Conservation (phyloP, 2,329 filamentous ascomycete species). For the Helotiales sp. region DNA sequence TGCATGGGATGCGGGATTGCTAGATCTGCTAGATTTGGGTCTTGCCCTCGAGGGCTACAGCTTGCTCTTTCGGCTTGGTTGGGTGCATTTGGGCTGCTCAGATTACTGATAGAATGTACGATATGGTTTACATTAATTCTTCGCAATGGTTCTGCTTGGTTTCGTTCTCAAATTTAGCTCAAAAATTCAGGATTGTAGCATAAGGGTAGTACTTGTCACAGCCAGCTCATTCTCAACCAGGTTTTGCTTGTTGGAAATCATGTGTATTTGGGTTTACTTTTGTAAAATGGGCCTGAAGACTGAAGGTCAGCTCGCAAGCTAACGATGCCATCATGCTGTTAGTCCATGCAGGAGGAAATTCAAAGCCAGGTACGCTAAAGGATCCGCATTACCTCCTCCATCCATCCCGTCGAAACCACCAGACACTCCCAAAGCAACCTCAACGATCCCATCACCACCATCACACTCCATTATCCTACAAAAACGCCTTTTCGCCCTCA, state of each 20-base stretch:
- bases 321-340: not conserved
- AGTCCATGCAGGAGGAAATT: not conserved
- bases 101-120: not conserved
- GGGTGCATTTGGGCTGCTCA: not conserved
- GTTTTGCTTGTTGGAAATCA: too few species aligned
- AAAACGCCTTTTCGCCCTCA: not conserved
- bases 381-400: not conserved
- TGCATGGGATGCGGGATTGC: not conserved
- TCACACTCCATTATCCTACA: too few species aligned
- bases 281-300: not conserved
- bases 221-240: not conserved
- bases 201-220: too few species aligned
- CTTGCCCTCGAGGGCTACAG: not conserved
- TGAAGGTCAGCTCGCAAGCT: not conserved
- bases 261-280: not conserved
- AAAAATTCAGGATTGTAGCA: too few species aligned
- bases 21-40: conserved; percentile 1
- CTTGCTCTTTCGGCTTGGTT: not conserved
- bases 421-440: not conserved
- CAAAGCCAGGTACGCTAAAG: not conserved
- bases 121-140: not conserved
- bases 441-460: not conserved
- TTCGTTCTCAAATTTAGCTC: too few species aligned
- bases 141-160: not conserved
- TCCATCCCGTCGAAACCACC: not conserved